A percentile compares a stretch with the other conserved stretches of the same genome.
Conservation (phyloP, 1,284 basidiomycete genomes). For the Porodaedalea pini region DNA sequence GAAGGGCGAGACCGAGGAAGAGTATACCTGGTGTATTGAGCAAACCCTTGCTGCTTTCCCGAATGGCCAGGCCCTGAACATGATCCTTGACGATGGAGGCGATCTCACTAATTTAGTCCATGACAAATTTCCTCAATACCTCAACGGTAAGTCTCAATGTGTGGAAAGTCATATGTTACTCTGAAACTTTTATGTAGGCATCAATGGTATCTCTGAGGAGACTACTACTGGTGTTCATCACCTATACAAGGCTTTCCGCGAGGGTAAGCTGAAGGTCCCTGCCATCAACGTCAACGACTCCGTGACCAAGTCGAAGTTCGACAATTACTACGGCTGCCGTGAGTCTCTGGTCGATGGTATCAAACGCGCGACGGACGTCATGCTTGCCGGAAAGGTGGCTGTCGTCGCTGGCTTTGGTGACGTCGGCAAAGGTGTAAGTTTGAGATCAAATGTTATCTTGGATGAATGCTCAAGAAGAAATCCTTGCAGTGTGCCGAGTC, state of each 20-base stretch:
- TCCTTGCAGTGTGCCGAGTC: slow-evolving; percentile 89
- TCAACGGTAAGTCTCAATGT: slow-evolving; percentile 50
- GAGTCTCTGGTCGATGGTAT: slow-evolving; percentile 99
- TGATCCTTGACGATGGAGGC: slow-evolving; percentile 99
- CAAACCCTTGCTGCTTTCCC: slow-evolving; percentile 87
- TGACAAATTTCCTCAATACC: slow-evolving; percentile 91
- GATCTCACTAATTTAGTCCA: slow-evolving; percentile 95
- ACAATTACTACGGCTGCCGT: slow-evolving; percentile 96
- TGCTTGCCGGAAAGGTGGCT: slow-evolving; percentile 99
- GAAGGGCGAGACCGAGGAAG: slow-evolving; percentile 99
- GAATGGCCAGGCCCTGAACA: slow-evolving; percentile 84
- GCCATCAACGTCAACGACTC: slow-evolving; percentile 99
- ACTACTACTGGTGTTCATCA: slow-evolving; percentile 99
- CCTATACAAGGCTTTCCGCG: slow-evolving; percentile 95
- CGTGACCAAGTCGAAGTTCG: slow-evolving; percentile 99
- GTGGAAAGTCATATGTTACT: slow-evolving; percentile 3
- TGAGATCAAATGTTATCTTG: slow-evolving; percentile 9
- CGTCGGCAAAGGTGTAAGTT: slow-evolving; percentile 94
- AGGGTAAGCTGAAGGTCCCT: slow-evolving; percentile 94
- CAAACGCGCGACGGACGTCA: slow-evolving; percentile 99
- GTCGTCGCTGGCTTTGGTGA: slow-evolving; percentile 99
- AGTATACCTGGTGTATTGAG: slow-evolving; percentile 98
- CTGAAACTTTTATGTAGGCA: slow-evolving; percentile 43
- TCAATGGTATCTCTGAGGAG: slow-evolving; percentile 96
- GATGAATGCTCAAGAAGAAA: no score